Percentiles rank a stretch among this genome's conserved stretches.
These are phyloP conservation scores for Erodium moschatum DNA, from an alignment of 441 rosid species.

Conservation along the genomic window DNA sequence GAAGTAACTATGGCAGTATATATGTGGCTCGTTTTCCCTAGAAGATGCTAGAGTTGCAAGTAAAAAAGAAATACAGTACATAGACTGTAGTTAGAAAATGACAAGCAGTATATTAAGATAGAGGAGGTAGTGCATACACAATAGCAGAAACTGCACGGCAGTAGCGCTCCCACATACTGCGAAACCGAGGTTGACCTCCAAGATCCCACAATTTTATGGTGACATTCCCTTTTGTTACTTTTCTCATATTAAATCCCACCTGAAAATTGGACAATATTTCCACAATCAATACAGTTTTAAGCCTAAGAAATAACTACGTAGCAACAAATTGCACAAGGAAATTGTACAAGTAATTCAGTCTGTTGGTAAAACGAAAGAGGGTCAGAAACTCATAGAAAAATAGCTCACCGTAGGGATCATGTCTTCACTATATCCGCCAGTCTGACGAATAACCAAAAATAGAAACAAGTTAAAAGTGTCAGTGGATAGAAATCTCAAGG, in stretches of 20 bases:
- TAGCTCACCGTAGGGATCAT: conserved; percentile 63
- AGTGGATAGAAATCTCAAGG: background rate
- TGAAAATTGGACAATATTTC: conserved; percentile 18
- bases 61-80: background rate
- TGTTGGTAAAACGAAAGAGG: conserved; percentile 6
- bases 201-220: conserved; percentile 25
- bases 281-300: background rate
- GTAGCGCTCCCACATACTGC: conserved; percentile 99
- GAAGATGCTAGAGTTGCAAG: background rate
- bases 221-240: conserved; percentile 68
- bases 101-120: background rate
- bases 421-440: conserved; percentile 77
- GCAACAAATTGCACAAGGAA: background rate
- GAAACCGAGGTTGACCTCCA: conserved; percentile 86
- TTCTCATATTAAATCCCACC: conserved; percentile 75
- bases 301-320: background rate
- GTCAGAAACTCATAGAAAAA: conserved; percentile 5
- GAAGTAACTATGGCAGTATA: no score
- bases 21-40: no score
- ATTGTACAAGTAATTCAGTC: no score
- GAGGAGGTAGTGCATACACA: conserved; percentile 39
- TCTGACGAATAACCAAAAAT: conserved; percentile 33
- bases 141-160: conserved; percentile 78
- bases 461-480: no score
- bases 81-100: background rate